phyloP scores from a whole-genome alignment of 192 early-diverging fungal genomes.

The Coemansia aciculifera region DNA sequence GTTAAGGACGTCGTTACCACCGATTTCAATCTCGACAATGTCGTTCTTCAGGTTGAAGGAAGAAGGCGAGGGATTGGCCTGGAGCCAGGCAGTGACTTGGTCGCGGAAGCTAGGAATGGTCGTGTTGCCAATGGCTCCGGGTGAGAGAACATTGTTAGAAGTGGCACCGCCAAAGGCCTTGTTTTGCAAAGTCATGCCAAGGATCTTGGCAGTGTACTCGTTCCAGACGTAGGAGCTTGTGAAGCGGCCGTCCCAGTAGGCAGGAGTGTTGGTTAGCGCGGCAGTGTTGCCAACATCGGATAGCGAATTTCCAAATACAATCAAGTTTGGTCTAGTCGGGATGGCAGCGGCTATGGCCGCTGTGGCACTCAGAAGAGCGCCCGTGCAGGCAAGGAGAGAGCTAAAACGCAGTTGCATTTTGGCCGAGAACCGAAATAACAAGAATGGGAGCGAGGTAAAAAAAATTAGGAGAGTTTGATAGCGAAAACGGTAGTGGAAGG shows the following conservation, averaged over 20 bases:
- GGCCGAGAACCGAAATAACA: not conserved
- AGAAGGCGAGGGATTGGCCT: not conserved
- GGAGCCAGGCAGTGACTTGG: constrained; percentile 10
- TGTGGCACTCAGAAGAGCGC: not conserved
- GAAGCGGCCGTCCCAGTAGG: constrained; percentile 17
- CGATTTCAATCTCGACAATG: constrained; percentile 18
- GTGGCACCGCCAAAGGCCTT: constrained; percentile 8
- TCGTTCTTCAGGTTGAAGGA: not conserved
- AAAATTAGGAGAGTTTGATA: not conserved
- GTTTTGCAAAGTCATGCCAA: constrained; percentile 13
- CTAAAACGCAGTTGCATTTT: constrained; percentile 5
- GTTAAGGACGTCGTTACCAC: constrained; percentile 10
- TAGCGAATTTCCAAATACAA: constrained; percentile 13
- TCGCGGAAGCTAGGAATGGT: constrained; percentile 15
- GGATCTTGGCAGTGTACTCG: constrained; percentile 14
- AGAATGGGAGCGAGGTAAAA: not conserved
- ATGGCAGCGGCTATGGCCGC: not conserved
- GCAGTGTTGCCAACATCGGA: constrained; percentile 12
- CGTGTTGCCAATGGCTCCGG: not conserved
- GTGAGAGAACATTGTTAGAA: constrained; percentile 4
- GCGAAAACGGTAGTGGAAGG: not conserved
- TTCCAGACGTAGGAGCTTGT: constrained; percentile 16
- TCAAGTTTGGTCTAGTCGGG: constrained; percentile 6
- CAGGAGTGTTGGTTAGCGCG: not conserved
- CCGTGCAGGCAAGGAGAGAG: constrained; percentile 1